phyloP scores from a whole-genome alignment of 1,139 yeast species.

The Pneumocystis jirovecii region DNA sequence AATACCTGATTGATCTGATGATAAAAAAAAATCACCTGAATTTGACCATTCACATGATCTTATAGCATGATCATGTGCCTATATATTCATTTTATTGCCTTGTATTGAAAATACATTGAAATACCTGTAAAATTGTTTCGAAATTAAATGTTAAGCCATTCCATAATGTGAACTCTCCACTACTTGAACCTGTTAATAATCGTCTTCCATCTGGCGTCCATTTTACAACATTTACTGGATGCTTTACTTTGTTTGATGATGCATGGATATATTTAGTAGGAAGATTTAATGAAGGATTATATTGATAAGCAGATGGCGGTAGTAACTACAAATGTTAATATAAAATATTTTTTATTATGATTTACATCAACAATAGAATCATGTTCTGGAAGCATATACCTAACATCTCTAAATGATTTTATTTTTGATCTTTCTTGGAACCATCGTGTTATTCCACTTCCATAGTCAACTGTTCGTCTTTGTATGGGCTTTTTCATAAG shows the following conservation, averaged over 20 bases:
- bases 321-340: slow-evolving; percentile 27
- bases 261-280: slow-evolving; percentile 80
- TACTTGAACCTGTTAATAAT: slow-evolving; percentile 73
- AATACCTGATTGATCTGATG: slow-evolving; percentile 85
- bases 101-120: background rate
- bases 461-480: slow-evolving; percentile 78
- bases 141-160: slow-evolving; percentile 90
- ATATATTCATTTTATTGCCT: background rate
- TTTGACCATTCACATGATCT: slow-evolving; percentile 69
- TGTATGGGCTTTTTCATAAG: slow-evolving; percentile 5
- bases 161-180: slow-evolving; percentile 96
- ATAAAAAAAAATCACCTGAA: slow-evolving; percentile 83
- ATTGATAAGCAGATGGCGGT: slow-evolving; percentile 48
- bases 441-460: slow-evolving; percentile 67
- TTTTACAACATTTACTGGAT: slow-evolving; percentile 73
- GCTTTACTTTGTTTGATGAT: slow-evolving; percentile 79
- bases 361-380: slow-evolving; percentile 39
- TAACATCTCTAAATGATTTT: slow-evolving; percentile 55
- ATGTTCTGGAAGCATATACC: slow-evolving; percentile 51
- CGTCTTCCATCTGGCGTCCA: slow-evolving; percentile 98
- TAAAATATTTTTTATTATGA: slow-evolving; percentile 30
- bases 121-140: slow-evolving; percentile 79
- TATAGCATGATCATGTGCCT: slow-evolving; percentile 83
- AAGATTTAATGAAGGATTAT: slow-evolving; percentile 41
- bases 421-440: slow-evolving; percentile 43